Conservation (phyloP, 2,329 filamentous ascomycete genomes). For the Aureobasidium sp. region DNA sequence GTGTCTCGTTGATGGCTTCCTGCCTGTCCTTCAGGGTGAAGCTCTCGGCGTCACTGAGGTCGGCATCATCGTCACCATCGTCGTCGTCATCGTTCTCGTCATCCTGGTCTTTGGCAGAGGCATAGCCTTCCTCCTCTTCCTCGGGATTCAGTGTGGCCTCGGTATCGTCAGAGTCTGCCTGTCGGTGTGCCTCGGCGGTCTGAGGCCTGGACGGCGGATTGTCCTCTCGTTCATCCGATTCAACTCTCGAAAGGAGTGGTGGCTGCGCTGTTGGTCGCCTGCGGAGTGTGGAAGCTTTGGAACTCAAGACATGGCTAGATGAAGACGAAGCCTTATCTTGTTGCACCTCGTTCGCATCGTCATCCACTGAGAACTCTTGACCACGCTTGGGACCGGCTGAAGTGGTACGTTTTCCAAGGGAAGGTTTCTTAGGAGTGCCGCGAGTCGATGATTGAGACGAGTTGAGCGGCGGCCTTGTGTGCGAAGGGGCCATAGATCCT, state of each 20-base stretch:
- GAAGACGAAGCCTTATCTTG: constrained; percentile 46
- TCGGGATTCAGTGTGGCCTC: constrained; percentile 37
- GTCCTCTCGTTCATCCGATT: constrained; percentile 44
- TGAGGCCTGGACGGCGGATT: neutral
- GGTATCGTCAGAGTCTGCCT: constrained; percentile 29
- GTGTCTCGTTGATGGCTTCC: constrained; percentile 95
- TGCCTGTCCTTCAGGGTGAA: constrained; percentile 97
- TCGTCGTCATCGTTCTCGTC: constrained; percentile 37
- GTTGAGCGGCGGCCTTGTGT: neutral
- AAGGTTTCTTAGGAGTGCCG: constrained; percentile 58
- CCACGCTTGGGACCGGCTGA: constrained; percentile 70
- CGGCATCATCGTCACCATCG: constrained; percentile 58
- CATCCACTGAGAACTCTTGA: constrained; percentile 84
- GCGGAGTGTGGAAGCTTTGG: constrained; percentile 46
- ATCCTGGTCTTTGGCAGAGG: constrained; percentile 29
- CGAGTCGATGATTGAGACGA: neutral
- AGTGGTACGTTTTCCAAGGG: constrained; percentile 68
- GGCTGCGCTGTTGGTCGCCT: constrained; percentile 42
- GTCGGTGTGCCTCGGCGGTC: neutral
- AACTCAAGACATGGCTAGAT: constrained; percentile 33
- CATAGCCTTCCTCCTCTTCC: constrained; percentile 25
- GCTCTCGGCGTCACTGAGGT: constrained; percentile 87
- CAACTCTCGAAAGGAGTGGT: constrained; percentile 43
- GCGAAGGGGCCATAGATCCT: constrained; percentile 7
- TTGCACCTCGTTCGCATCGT: constrained; percentile 74